These are phyloP conservation scores for Haplographium delicatum DNA, from an alignment of 495 filamentous ascomycete genomes.

Conservation along the genomic window DNA sequence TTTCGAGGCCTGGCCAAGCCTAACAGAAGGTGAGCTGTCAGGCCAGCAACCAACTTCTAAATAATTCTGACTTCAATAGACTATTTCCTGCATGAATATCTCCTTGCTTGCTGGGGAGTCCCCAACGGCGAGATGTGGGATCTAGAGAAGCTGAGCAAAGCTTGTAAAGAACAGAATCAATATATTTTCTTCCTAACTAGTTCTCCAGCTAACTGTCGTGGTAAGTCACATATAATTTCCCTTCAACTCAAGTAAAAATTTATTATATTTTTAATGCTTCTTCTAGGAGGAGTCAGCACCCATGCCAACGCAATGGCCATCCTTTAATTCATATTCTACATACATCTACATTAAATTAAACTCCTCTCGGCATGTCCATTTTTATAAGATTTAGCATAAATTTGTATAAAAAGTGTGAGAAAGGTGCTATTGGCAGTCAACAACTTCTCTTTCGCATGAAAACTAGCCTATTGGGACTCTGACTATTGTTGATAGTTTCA, in stretches of 20 bases:
- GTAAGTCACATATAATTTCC: neutral
- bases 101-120: conserved; percentile 48
- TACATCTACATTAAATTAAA: no score
- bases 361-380: no score
- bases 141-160: conserved; percentile 38
- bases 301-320: conserved; percentile 18
- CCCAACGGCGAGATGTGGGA: conserved; percentile 57
- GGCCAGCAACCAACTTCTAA: no score
- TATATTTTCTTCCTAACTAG: conserved; percentile 19
- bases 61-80: neutral
- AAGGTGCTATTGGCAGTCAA: no score
- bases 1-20: conserved; percentile 43
- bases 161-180: conserved; percentile 11
- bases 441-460: no score
- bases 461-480: no score
- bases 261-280: neutral
- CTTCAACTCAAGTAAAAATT: no score
- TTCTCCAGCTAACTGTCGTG: conserved; percentile 6
- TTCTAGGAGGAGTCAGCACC: conserved; percentile 4
- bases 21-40: neutral
- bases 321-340: conserved; percentile 5
- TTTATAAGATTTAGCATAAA: no score
- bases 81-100: conserved; percentile 43
- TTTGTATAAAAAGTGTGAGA: no score
- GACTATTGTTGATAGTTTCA: no score